These are phyloP conservation scores for Schwanniomyces polymorphus DNA, from an alignment of 805 yeast genomes.

Conservation along the genomic window DNA sequence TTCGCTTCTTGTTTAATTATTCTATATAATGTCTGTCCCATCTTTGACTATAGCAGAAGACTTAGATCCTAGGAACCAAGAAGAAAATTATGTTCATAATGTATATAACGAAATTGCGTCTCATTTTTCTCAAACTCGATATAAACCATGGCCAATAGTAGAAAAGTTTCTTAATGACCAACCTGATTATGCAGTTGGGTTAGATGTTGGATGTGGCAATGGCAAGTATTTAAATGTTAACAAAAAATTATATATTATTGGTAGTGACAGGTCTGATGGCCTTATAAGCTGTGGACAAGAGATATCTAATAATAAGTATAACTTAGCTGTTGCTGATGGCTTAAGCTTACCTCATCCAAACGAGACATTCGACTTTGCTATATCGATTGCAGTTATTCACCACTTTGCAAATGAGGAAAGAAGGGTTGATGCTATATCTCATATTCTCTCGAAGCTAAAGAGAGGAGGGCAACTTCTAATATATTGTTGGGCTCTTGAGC, in stretches of 20 bases:
- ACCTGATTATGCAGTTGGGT: constrained; percentile 62
- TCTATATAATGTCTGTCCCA: constrained; percentile 24
- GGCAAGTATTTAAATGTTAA: constrained; percentile 87
- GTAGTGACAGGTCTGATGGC: constrained; percentile 73
- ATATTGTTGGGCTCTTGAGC: constrained; percentile 97
- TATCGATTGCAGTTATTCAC: constrained; percentile 93
- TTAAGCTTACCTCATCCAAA: constrained; percentile 46
- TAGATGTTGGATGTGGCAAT: constrained; percentile 97
- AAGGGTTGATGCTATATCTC: constrained; percentile 70
- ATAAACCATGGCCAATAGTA: constrained; percentile 98
- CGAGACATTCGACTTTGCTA: constrained; percentile 72
- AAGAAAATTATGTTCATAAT: constrained; percentile 79
- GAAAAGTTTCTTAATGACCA: constrained; percentile 59
- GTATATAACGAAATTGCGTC: constrained; percentile 91
- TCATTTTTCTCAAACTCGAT: constrained; percentile 91
- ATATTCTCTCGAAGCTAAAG: constrained; percentile 60
- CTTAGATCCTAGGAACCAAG: constrained; percentile 57
- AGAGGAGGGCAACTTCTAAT: constrained; percentile 70
- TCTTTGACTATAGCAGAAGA: constrained; percentile 19
- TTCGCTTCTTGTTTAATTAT: neutral
- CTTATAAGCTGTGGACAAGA: constrained; percentile 62
- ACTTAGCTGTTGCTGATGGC: constrained; percentile 81
- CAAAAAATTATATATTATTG: constrained; percentile 65
- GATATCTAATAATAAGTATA: constrained; percentile 38
- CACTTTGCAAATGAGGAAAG: constrained; percentile 88